These are phyloP conservation scores for Maudiozyma humilis DNA, from an alignment of 1,139 yeast species.

Conservation along the genomic window DNA sequence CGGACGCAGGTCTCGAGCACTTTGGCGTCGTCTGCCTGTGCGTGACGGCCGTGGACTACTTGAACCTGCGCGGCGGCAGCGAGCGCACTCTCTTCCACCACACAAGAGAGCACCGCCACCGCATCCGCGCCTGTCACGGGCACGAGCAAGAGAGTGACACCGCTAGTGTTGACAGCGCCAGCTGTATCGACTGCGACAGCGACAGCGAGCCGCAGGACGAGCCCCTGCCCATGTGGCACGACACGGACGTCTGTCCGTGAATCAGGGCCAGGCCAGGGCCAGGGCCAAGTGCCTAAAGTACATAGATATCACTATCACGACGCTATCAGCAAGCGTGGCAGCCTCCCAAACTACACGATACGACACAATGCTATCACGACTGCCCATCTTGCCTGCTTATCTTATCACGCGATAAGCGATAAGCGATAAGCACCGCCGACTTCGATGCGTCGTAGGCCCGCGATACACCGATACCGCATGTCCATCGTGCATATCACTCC, in stretches of 20 bases:
- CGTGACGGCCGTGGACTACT: constrained; percentile 64
- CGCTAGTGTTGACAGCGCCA: neutral
- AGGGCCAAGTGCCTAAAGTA: too few relatives aligned
- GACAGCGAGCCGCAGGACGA: neutral
- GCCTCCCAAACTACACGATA: too few relatives aligned
- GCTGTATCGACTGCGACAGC: constrained; percentile 2
- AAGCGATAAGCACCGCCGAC: neutral
- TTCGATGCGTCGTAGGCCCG: too few relatives aligned
- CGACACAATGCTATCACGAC: too few relatives aligned
- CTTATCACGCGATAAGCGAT: neutral
- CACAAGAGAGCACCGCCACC: constrained; percentile 26
- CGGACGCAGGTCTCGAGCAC: constrained; percentile 58
- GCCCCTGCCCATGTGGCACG: constrained; percentile 6
- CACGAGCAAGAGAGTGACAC: constrained; percentile 2
- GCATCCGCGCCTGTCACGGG: constrained; percentile 29
- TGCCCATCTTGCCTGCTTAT: neutral
- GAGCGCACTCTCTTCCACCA: constrained; percentile 34
- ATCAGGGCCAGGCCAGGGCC: too few relatives aligned
- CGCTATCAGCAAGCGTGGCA: too few relatives aligned
- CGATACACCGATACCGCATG: too few relatives aligned
- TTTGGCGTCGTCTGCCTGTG: constrained; percentile 65
- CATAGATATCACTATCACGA: too few relatives aligned
- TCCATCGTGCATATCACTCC: too few relatives aligned
- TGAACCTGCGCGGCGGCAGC: constrained; percentile 45
- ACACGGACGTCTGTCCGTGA: constrained; percentile 11